Evolutionary conservation across 805 yeast species (phyloP), one percentile per base, ranked within the genome.

Genomic region (Priceomyces haplophilus): DNA sequence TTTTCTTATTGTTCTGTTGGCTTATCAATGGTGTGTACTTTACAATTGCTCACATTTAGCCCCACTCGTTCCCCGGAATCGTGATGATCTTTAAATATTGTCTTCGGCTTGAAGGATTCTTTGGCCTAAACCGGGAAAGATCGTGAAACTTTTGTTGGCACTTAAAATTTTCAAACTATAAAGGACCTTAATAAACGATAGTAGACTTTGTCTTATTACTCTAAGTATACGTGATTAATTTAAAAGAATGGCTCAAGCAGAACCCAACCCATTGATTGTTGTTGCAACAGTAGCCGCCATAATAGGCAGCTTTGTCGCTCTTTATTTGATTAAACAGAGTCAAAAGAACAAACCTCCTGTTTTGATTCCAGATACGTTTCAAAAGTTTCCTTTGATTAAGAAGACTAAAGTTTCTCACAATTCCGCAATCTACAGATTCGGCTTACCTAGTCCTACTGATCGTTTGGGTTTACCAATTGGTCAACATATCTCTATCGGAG

Each of bases 381-480:
- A 80, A 61, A 78, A 83, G 56, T 90, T 88, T 73, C 91, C 91
- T 46, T 72, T 90, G 58, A 78, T 84, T 53, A 79, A 82, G 59
- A 89, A 87, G 68, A 82, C 84, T 19, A 75, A 82, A 32, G 72
- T 91, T 18, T 75, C 85, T 32, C 91, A 86, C 62, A 88, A 90
- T 65, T 78, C 95, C 20, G 86, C 90, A 35, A 66, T 88, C 45
- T 87, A 88, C 69, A 79, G 90, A 58, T 88, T 91, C 59, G 87
- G 83, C 10, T 76, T 91, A 53, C 96, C 96, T 41, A 74, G 77
- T 49, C 74, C 82, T 29, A 74, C 79, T 40, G 89, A 86, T 59
- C 72, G 80, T 36, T 76, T 91, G 48, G 97, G 97, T 7, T 75
- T 91, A 50, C 97, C 97, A 43, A 83, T 88, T 57, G 98, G 98